These are phyloP conservation scores for Arxiozyma heterogenica DNA, from an alignment of 1,139 yeast species.

Conservation along the genomic window DNA sequence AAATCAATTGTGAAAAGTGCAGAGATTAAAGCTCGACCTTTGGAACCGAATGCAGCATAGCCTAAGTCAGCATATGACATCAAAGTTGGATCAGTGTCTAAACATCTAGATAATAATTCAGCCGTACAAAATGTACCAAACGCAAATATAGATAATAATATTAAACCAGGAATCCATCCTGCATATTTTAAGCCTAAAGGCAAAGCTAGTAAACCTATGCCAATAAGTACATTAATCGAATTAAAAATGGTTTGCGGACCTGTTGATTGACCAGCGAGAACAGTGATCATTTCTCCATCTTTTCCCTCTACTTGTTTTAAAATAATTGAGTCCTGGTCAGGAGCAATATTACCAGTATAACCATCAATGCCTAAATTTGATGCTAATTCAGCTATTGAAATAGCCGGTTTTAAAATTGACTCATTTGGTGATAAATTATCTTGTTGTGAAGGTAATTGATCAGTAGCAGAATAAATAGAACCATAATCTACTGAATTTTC, in stretches of 20 bases:
- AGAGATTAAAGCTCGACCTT: constrained; percentile 58
- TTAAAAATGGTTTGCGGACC: constrained; percentile 83
- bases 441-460: neutral
- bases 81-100: constrained; percentile 67
- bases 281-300: constrained; percentile 66
- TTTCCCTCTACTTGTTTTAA: constrained; percentile 59
- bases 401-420: constrained; percentile 16
- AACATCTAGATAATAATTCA: constrained; percentile 47
- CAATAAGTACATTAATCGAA: constrained; percentile 75
- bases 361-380: constrained; percentile 16
- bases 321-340: constrained; percentile 36
- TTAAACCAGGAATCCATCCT: constrained; percentile 68
- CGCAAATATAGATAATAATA: constrained; percentile 49
- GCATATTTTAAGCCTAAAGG: constrained; percentile 73
- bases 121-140: constrained; percentile 63
- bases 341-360: constrained; percentile 17
- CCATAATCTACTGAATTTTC: constrained; percentile 24
- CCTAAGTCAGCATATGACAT: constrained; percentile 87
- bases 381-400: constrained; percentile 21
- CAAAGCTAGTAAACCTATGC: constrained; percentile 75
- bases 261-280: constrained; percentile 77
- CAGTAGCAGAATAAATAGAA: constrained; percentile 23
- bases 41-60: constrained; percentile 59
- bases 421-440: neutral
- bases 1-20: constrained; percentile 66